Evolutionary conservation across 306 rosid genomes (phyloP).

Genomic region (Ormosia emarginata): DNA sequence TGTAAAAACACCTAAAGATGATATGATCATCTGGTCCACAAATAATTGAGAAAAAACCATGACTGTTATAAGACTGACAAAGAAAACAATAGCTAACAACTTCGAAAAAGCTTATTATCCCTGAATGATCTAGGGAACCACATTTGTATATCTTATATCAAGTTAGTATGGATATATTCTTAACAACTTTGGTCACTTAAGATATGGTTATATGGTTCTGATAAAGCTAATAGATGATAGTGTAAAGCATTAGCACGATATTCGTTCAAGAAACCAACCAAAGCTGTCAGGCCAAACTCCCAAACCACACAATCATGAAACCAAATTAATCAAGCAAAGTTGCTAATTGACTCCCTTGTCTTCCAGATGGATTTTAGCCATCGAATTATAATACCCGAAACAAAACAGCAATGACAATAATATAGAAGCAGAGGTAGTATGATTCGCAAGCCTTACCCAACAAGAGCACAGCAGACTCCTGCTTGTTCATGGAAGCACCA

Average conservation of each 20-base stretch:
- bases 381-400: neutral
- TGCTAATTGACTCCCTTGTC: neutral
- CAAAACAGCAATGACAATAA: neutral
- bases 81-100: neutral
- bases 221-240: neutral
- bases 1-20: neutral
- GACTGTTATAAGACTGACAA: neutral
- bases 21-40: neutral
- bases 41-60: neutral
- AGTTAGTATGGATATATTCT: neutral
- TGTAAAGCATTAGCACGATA: neutral
- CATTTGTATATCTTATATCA: neutral
- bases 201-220: neutral
- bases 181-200: neutral
- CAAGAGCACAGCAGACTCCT: constrained; percentile 99
- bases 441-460: constrained; percentile 61
- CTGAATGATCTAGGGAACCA: neutral
- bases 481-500: constrained; percentile 72
- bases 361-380: neutral
- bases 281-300: neutral
- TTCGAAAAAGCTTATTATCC: neutral
- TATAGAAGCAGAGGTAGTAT: neutral
- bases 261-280: neutral
- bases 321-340: neutral
- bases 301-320: constrained; percentile 7